Conservation (phyloP, 768 basidiomycete genomes). For the Hericium alpestre region DNA sequence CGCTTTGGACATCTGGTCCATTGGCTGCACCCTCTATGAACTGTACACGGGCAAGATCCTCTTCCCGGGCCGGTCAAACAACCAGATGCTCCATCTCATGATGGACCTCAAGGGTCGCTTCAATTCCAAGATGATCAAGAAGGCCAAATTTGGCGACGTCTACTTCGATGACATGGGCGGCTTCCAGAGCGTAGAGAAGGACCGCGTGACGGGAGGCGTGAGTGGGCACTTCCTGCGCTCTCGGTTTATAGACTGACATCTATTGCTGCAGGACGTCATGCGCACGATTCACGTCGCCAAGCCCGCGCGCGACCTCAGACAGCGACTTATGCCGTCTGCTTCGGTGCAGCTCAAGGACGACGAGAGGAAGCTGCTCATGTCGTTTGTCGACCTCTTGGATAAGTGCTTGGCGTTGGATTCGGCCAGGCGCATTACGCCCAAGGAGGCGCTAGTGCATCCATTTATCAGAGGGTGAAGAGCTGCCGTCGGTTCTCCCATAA, state of each 20-base stretch:
- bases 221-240: slow-evolving; percentile 33
- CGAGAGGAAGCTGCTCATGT: slow-evolving; percentile 65
- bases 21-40: slow-evolving; percentile 95
- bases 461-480: slow-evolving; percentile 55
- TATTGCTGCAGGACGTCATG: slow-evolving; percentile 54
- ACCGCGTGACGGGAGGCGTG: slow-evolving; percentile 76
- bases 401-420: slow-evolving; percentile 86
- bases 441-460: slow-evolving; percentile 79
- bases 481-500: too few relatives aligned
- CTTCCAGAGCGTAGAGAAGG: slow-evolving; percentile 75
- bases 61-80: slow-evolving; percentile 92
- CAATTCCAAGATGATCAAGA: slow-evolving; percentile 89
- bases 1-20: slow-evolving; percentile 91
- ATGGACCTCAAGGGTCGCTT: slow-evolving; percentile 96
- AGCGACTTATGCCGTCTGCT: slow-evolving; percentile 72
- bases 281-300: slow-evolving; percentile 78
- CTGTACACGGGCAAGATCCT: slow-evolving; percentile 95
- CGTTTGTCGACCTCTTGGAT: slow-evolving; percentile 86
- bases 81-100: slow-evolving; percentile 95
- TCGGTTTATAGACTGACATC: slow-evolving; percentile 3
- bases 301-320: slow-evolving; percentile 68
- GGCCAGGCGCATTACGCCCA: slow-evolving; percentile 74
- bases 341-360: slow-evolving; percentile 79
- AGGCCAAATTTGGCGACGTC: slow-evolving; percentile 80
- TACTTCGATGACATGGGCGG: slow-evolving; percentile 92